Evolutionary conservation across 2,329 filamentous ascomycete species (phyloP), one percentile per base, ranked within the genome.

Genomic region (Plectosphaerella sp.): DNA sequence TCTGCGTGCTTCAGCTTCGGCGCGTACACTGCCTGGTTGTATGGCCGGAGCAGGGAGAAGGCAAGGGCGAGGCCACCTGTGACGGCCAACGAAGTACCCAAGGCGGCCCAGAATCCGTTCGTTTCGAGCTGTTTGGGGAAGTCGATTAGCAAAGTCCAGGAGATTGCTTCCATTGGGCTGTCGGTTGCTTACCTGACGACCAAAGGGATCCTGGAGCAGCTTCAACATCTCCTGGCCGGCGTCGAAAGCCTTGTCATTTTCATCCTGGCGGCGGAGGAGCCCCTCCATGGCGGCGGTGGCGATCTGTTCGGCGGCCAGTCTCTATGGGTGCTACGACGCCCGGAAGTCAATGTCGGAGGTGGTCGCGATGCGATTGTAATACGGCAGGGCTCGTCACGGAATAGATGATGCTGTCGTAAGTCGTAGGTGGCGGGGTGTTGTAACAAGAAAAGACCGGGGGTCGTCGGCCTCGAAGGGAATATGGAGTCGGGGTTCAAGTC

Each of bases 1-100:
- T 97, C 93, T 66, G 91, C 88, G 75, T 97, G 87, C 67, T 96
- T 96, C 47, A 95, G 78, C 67, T 95, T 93, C 41, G 94, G 94
- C 4, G 94, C 92, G 72, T 99, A 99, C 47, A 99, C 90, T 60
- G 93, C 82, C 52, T 87, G 88, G 69, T 97, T 93, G 70, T 92
- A 91, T 5, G 94, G 94, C 55, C 94, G 89, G 51, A 97, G 77
- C 61, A 97, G 75, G 57, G 91, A 96, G 78, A 97, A 99, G 58
- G 85, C 72, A 53, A 96, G 67, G 56, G 90, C 86, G 60, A 96
- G 86, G 59, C 85, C 76, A 57, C 80, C 63, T 9, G 91, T 90
- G 64, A 94, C 75, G 51, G 83, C 88, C 45, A 97, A 66, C 3
- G 93, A 96, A 20, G 88, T 91, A 57, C 77, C 88, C 45, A 97